phyloP scores from a whole-genome alignment of 345 rosid species.

The Citrus hindsii region DNA sequence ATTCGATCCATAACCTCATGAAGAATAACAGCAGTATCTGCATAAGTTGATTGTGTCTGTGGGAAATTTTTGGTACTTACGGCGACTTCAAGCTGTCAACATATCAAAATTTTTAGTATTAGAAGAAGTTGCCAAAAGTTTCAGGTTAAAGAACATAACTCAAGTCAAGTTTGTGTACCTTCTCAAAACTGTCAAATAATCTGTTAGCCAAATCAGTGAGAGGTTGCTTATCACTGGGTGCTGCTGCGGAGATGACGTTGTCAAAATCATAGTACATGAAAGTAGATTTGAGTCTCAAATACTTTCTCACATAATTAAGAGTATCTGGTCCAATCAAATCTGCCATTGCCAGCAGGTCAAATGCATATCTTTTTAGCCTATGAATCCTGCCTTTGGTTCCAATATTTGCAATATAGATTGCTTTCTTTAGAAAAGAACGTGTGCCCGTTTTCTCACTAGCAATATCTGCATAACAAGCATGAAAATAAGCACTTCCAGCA shows the following conservation, averaged over 20 bases:
- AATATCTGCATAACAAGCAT: conserved; percentile 37
- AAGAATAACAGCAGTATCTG: conserved; percentile 52
- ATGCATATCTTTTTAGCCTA: conserved; percentile 68
- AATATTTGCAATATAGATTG: conserved; percentile 60
- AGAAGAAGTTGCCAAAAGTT: neutral
- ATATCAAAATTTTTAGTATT: neutral
- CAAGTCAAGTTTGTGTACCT: conserved; percentile 29
- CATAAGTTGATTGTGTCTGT: conserved; percentile 48
- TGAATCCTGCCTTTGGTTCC: conserved; percentile 54
- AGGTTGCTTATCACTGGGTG: conserved; percentile 56
- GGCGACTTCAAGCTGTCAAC: conserved; percentile 70
- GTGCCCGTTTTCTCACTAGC: conserved; percentile 70
- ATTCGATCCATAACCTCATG: conserved; percentile 69
- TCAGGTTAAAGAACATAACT: neutral
- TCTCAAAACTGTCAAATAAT: conserved; percentile 73
- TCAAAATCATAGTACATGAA: conserved; percentile 78
- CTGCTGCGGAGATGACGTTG: conserved; percentile 68
- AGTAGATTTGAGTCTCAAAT: conserved; percentile 73
- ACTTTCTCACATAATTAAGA: conserved; percentile 69
- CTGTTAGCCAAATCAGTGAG: conserved; percentile 73
- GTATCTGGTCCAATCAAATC: conserved; percentile 81
- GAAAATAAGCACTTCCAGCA: neutral
- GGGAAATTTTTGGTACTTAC: conserved; percentile 48
- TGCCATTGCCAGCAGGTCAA: conserved; percentile 80
- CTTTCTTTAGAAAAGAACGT: conserved; percentile 62